phyloP scores from a whole-genome alignment of 495 filamentous ascomycete genomes.

The Niebla homalea region DNA sequence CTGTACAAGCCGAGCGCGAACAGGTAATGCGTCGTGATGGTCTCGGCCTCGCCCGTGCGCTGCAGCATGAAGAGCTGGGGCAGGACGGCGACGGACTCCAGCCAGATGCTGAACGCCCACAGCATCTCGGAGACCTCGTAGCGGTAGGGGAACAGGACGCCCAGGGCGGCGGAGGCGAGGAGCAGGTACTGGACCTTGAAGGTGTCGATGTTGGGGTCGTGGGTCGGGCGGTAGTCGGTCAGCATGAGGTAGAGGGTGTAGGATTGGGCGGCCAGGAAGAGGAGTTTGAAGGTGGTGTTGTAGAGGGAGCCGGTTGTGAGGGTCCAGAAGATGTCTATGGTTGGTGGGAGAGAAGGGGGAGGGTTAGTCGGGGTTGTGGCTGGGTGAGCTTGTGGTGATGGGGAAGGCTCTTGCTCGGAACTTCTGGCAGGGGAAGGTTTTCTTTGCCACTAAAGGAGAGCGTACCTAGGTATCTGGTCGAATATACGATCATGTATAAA shows the following conservation, averaged over 20 bases:
- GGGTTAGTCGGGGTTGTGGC: not conserved
- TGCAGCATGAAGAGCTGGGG: slow-evolving; percentile 97
- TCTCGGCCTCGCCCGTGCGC: slow-evolving; percentile 92
- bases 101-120: slow-evolving; percentile 96
- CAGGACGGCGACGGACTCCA: slow-evolving; percentile 90
- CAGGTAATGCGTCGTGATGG: slow-evolving; percentile 96
- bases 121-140: slow-evolving; percentile 67
- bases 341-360: not conserved
- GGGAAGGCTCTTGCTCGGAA: not conserved
- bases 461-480: slow-evolving; percentile 80
- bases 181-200: slow-evolving; percentile 92
- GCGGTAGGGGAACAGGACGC: slow-evolving; percentile 67
- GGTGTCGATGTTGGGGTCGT: slow-evolving; percentile 89
- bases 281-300: slow-evolving; percentile 88
- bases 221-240: slow-evolving; percentile 86
- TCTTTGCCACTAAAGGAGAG: not conserved
- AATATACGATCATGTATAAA: slow-evolving; percentile 83
- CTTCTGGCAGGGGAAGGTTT: not conserved
- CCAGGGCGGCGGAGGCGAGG: slow-evolving; percentile 61
- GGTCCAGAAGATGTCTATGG: slow-evolving; percentile 76
- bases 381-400: not conserved
- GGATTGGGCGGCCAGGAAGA: slow-evolving; percentile 77
- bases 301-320: slow-evolving; percentile 57
- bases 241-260: slow-evolving; percentile 98
- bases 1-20: slow-evolving; percentile 86